Evolutionary conservation across 768 basidiomycete genomes (phyloP).

Genomic region (Termitomyces sp.): DNA sequence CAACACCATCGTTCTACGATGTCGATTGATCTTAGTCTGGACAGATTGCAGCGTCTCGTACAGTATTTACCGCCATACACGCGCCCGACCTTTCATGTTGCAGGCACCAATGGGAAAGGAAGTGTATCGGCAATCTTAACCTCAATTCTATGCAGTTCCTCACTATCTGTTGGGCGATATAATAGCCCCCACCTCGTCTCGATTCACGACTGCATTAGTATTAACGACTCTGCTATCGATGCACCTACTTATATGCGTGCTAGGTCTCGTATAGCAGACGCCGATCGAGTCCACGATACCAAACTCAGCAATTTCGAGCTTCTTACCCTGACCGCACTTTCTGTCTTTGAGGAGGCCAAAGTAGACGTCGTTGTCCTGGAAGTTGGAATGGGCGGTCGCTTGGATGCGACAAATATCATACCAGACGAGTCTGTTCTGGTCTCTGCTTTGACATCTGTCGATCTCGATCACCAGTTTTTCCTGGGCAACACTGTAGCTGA

Average conservation of each 20-base stretch:
- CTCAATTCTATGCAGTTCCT: slow-evolving; percentile 62
- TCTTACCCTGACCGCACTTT: slow-evolving; percentile 75
- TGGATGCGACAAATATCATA: slow-evolving; percentile 92
- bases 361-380: slow-evolving; percentile 86
- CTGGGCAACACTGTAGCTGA: slow-evolving; percentile 69
- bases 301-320: slow-evolving; percentile 77
- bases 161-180: slow-evolving; percentile 71
- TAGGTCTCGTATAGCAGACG: slow-evolving; percentile 40
- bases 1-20: slow-evolving; percentile 20
- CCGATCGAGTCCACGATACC: slow-evolving; percentile 38
- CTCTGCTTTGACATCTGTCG: slow-evolving; percentile 82
- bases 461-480: slow-evolving; percentile 90
- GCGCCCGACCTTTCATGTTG: slow-evolving; percentile 83
- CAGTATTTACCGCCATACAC: slow-evolving; percentile 53
- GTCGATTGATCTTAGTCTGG: slow-evolving; percentile 68
- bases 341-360: slow-evolving; percentile 60
- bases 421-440: slow-evolving; percentile 63
- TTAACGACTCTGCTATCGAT: slow-evolving; percentile 54
- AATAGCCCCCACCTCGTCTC: slow-evolving; percentile 90
- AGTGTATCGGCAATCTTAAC: slow-evolving; percentile 82
- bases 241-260: slow-evolving; percentile 40
- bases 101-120: slow-evolving; percentile 97
- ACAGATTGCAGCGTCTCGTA: slow-evolving; percentile 52
- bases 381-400: slow-evolving; percentile 90
- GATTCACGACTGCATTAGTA: slow-evolving; percentile 68